phyloP scores from a whole-genome alignment of 768 basidiomycete species.

The Mrakia hoshinonis region DNA sequence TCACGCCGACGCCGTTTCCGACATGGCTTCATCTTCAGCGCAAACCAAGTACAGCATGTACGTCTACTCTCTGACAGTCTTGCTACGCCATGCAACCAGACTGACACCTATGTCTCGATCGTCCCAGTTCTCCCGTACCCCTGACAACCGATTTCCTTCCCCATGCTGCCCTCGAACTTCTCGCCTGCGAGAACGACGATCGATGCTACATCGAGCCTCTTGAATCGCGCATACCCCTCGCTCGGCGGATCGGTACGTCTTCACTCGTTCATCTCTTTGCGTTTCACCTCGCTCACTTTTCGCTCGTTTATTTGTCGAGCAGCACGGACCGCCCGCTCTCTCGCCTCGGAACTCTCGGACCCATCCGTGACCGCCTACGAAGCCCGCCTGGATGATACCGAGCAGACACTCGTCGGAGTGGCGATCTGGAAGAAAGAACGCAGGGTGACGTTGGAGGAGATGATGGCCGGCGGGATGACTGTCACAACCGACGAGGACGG shows the following conservation, averaged over 20 bases:
- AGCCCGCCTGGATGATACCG: slow-evolving; percentile 2
- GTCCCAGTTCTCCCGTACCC: not conserved
- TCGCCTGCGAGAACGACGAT: not conserved
- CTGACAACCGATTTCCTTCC: not conserved
- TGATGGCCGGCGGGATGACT: not conserved
- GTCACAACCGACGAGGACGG: not conserved
- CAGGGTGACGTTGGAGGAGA: not conserved
- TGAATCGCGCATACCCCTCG: not conserved
- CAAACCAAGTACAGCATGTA: no score
- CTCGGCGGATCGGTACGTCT: not conserved
- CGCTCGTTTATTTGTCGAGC: not conserved
- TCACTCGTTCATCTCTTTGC: not conserved
- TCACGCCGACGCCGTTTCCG: no score
- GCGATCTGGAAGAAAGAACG: not conserved
- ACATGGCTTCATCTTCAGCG: no score
- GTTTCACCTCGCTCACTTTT: not conserved
- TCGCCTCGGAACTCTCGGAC: not conserved
- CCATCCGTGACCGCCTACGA: not conserved
- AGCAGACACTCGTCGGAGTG: not conserved
- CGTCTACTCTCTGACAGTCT: no score
- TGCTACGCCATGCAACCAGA: no score
- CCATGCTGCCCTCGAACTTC: slow-evolving; percentile 13
- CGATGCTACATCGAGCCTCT: slow-evolving; percentile 1
- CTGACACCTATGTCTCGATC: no score
- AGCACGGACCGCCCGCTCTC: not conserved